Base-by-base conservation (phyloP, 257 asterid genomes). In the Linaria vulgaris region DNA sequence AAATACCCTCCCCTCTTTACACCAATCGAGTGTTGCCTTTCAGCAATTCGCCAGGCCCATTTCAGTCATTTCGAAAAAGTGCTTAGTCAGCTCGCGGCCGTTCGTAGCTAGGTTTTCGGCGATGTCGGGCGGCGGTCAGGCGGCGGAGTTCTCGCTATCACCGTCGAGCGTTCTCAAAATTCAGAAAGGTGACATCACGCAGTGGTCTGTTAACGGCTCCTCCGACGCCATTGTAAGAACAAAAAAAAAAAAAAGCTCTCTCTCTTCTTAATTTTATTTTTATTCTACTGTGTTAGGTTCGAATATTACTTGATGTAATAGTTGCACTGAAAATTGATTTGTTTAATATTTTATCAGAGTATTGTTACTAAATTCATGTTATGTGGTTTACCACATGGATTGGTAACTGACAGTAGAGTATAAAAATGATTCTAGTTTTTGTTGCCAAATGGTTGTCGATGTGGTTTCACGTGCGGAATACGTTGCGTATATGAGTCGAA, bases 171-270 rank as follows among this genome's bases (percentile, higher is more conserved):
- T 71, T 62, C 74, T 94, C 44, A 83, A 79, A 77, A 87, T 94
- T 70, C 90, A 72, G 71, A 84, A 75, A 64, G 97, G 95, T 3
- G 99, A 90, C 74, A 88, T 94, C 71, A 90, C 99, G 38, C 76
- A 46, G 43, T 94, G 97, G 99, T 80, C 86, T 16, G 74, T 87
- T 52, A 92, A 94, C 49, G 90, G 96, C 69, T 84, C 95, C 59
- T 82, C 99, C 63, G 97, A 94, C 50, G 96, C 97, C 61, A 87
- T 94, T 61, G 97, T 90, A 85, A 79, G 50, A 41, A 5, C 17
- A 10, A 3, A 7, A 8, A 13, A 3, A 9, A 27, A 3, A 27
- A 2, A 12, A 12, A 19, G 20, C 45, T 63, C 72, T 41, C 52
- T 49, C 54, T 62, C 51, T 49, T 61, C 39, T 45, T 43, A 43